phyloP scores from a whole-genome alignment of 805 yeast genomes.

The Lachancea sp. region DNA sequence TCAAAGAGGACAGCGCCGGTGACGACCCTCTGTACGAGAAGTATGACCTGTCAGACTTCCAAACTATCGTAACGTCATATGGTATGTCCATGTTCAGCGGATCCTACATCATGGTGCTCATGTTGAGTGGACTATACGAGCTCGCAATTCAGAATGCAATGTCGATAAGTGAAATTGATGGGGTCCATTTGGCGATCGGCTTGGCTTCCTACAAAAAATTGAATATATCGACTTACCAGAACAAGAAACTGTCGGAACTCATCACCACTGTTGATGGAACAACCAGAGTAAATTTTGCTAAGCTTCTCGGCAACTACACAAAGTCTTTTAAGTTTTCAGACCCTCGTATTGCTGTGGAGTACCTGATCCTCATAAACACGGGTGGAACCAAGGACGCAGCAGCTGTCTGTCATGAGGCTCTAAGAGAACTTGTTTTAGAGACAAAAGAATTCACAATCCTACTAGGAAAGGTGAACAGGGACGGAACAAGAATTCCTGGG shows the following conservation, averaged over 20 bases:
- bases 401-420: constrained; percentile 63
- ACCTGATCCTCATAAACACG: constrained; percentile 64
- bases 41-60: constrained; percentile 70
- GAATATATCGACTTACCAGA: constrained; percentile 37
- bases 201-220: constrained; percentile 67
- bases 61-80: constrained; percentile 57
- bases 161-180: constrained; percentile 66
- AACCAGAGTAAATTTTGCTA: constrained; percentile 43
- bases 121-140: constrained; percentile 76
- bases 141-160: constrained; percentile 57
- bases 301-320: constrained; percentile 72
- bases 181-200: constrained; percentile 84
- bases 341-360: constrained; percentile 89
- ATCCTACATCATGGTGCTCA: constrained; percentile 63
- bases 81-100: constrained; percentile 72
- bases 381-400: constrained; percentile 41
- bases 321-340: constrained; percentile 77
- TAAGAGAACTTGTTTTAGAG: constrained; percentile 77
- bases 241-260: constrained; percentile 32
- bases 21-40: constrained; percentile 57
- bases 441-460: constrained; percentile 77
- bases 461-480: constrained; percentile 74
- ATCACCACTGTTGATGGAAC: constrained; percentile 32
- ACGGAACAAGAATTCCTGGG: constrained; percentile 77
- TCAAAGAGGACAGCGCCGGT: constrained; percentile 48